Evolutionary conservation across 2,329 filamentous ascomycete genomes (phyloP).

Genomic region (Epichloe baconii): DNA sequence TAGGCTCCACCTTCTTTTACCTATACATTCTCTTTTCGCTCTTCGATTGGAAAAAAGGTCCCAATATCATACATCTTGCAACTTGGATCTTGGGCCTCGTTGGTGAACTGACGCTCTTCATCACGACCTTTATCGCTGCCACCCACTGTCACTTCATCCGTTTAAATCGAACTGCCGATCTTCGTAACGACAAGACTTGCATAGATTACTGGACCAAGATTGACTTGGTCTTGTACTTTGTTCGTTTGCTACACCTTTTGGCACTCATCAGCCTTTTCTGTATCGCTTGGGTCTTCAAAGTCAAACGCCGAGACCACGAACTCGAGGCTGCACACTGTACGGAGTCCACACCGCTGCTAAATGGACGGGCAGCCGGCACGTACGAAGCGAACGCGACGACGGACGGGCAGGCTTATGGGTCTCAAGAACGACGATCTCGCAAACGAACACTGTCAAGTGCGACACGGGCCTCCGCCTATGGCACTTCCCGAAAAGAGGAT

Average conservation of each 20-base stretch:
- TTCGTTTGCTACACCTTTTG: constrained; percentile 55
- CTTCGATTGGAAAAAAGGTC: constrained; percentile 69
- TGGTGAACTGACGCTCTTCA: constrained; percentile 61
- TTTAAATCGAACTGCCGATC: constrained; percentile 15
- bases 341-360: constrained; percentile 53
- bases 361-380: constrained; percentile 21
- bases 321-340: constrained; percentile 29
- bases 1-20: constrained; percentile 78
- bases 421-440: constrained; percentile 17
- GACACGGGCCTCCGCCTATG: constrained; percentile 19
- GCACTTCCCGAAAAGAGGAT: constrained; percentile 35
- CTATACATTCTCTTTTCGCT: constrained; percentile 76
- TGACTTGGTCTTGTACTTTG: constrained; percentile 52
- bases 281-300: constrained; percentile 28
- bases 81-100: constrained; percentile 65
- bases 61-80: constrained; percentile 64
- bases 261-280: constrained; percentile 39
- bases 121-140: constrained; percentile 55
- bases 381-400: constrained; percentile 24
- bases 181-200: constrained; percentile 16
- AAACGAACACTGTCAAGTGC: constrained; percentile 26
- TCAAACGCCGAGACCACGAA: constrained; percentile 23
- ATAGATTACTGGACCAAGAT: constrained; percentile 30
- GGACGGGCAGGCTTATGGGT: constrained; percentile 12
- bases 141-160: constrained; percentile 50